A percentile compares a stretch with the other conserved stretches of the same genome.
phyloP scores from a whole-genome alignment of 805 yeast genomes.

The Candida suzukii region DNA sequence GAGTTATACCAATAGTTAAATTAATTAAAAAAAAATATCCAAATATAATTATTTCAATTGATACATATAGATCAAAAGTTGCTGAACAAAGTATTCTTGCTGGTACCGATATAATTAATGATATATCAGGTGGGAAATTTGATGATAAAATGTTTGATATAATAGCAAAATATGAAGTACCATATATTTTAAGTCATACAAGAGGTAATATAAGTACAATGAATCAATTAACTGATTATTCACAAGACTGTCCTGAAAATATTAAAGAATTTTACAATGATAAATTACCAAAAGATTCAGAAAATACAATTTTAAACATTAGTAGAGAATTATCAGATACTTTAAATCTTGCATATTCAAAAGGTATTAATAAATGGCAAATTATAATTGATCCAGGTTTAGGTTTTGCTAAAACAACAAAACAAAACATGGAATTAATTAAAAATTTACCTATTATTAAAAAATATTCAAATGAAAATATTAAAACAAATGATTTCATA shows the following conservation, averaged over 20 bases:
- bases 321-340: constrained; percentile 57
- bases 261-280: not conserved
- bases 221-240: constrained; percentile 52
- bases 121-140: constrained; percentile 72
- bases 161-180: constrained; percentile 63
- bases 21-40: constrained; percentile 42
- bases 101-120: constrained; percentile 92
- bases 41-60: constrained; percentile 62
- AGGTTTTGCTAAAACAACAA: constrained; percentile 85
- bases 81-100: constrained; percentile 60
- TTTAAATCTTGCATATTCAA: constrained; percentile 21
- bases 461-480: constrained; percentile 33
- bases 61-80: constrained; percentile 74
- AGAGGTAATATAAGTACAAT: constrained; percentile 78
- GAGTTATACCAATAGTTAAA: constrained; percentile 66
- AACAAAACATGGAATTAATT: constrained; percentile 63
- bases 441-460: constrained; percentile 41
- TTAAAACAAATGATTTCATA: constrained; percentile 19
- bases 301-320: not conserved
- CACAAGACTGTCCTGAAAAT: constrained; percentile 20
- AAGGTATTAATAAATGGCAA: constrained; percentile 79
- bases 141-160: constrained; percentile 63
- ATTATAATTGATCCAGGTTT: constrained; percentile 89
- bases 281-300: not conserved
- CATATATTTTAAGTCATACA: constrained; percentile 77